phyloP scores from a whole-genome alignment of 1,139 yeast genomes.

The Kluyveromyces sp. region DNA sequence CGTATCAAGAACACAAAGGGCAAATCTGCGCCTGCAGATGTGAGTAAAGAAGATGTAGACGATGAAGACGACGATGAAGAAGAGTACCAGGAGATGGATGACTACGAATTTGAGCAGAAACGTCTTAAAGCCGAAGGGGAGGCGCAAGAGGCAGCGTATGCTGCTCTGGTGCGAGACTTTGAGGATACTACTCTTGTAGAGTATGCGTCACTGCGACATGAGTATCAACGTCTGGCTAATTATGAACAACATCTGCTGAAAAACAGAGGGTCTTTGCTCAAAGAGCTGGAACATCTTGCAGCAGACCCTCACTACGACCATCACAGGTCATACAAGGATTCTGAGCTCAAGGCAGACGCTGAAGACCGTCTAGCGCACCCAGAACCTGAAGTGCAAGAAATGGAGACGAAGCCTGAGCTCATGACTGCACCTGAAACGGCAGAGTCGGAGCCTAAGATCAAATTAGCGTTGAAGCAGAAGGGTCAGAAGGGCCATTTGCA shows the following conservation, averaged over 20 bases:
- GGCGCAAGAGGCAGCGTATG: constrained; percentile 24
- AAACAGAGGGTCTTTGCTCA: constrained; percentile 18
- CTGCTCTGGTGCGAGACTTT: constrained; percentile 19
- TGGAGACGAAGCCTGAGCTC: background rate
- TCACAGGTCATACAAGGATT: constrained; percentile 20
- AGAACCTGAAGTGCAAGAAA: background rate
- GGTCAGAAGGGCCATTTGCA: too few species aligned
- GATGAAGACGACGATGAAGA: constrained; percentile 28
- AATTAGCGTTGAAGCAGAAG: constrained; percentile 18
- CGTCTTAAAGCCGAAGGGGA: constrained; percentile 21
- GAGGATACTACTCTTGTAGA: constrained; percentile 18
- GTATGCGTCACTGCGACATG: constrained; percentile 19
- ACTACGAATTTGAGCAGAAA: constrained; percentile 23
- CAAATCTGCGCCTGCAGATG: constrained; percentile 23
- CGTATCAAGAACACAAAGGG: constrained; percentile 29
- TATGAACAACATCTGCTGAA: constrained; percentile 18
- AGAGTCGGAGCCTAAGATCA: constrained; percentile 15
- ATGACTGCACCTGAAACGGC: background rate
- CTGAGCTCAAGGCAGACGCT: constrained; percentile 21
- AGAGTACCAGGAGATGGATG: constrained; percentile 17
- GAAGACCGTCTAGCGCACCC: constrained; percentile 14
- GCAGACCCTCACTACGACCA: constrained; percentile 26
- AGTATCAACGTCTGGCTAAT: constrained; percentile 19
- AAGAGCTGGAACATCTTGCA: constrained; percentile 22
- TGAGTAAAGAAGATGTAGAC: constrained; percentile 20